Percentiles rank a stretch among this genome's conserved stretches.
These are phyloP conservation scores for Xerocomellus chrysenteron DNA, from an alignment of 768 basidiomycete species.

Conservation along the genomic window DNA sequence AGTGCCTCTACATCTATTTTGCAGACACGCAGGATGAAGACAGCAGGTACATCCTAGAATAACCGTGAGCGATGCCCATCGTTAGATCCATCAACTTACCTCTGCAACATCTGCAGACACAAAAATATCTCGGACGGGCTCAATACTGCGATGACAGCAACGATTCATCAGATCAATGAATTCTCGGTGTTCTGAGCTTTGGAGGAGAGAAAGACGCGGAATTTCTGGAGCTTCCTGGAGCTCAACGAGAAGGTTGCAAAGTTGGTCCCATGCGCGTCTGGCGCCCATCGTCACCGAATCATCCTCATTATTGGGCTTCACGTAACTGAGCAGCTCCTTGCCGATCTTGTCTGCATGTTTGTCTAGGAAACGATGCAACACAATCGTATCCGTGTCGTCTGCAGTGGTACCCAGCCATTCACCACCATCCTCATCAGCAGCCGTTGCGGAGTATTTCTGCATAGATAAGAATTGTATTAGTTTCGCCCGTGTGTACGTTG, in stretches of 20 bases:
- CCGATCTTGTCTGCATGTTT: conserved; percentile 87
- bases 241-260: conserved; percentile 79
- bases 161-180: conserved; percentile 68
- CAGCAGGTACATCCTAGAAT: conserved; percentile 40
- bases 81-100: conserved; percentile 34
- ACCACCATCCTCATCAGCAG: conserved; percentile 60
- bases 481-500: not conserved
- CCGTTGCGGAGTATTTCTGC: conserved; percentile 44
- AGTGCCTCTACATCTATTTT: conserved; percentile 77
- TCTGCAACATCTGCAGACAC: conserved; percentile 48
- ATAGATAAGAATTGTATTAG: not conserved
- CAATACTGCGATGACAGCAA: conserved; percentile 56
- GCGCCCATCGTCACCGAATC: conserved; percentile 56
- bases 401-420: conserved; percentile 75
- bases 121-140: conserved; percentile 67
- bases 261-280: conserved; percentile 80
- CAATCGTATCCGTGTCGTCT: conserved; percentile 81
- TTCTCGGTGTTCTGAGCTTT: conserved; percentile 55
- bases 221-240: conserved; percentile 67
- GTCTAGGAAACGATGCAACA: conserved; percentile 81
- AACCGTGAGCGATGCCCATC: not conserved
- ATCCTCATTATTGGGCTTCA: conserved; percentile 57
- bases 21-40: conserved; percentile 65
- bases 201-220: conserved; percentile 53
- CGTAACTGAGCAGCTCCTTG: conserved; percentile 76